Evolutionary conservation across 1,284 basidiomycete species (phyloP).

Genomic region (Irpex sp.): DNA sequence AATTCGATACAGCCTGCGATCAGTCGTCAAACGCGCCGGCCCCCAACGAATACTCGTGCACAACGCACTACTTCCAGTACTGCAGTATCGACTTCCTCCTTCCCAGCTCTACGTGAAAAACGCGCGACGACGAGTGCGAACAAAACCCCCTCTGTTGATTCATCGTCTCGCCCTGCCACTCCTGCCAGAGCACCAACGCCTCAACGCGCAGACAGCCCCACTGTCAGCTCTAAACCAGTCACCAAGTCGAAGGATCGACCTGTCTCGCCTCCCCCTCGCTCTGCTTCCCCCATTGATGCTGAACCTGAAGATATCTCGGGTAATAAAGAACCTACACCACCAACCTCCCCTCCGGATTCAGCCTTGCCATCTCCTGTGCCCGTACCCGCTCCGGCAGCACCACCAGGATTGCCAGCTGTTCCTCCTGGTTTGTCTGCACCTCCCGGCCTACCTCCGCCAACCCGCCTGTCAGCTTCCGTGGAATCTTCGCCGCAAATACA

Average conservation of each 20-base stretch:
- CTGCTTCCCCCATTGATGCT: slow-evolving; percentile 43
- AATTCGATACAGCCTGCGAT: slow-evolving; percentile 15
- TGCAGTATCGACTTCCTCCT: neutral
- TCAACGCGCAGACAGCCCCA: slow-evolving; percentile 29
- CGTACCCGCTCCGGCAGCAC: slow-evolving; percentile 35
- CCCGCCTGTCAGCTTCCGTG: slow-evolving; percentile 44
- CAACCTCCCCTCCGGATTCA: slow-evolving; percentile 13
- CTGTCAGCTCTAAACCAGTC: slow-evolving; percentile 33
- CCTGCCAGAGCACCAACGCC: slow-evolving; percentile 40
- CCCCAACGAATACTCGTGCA: slow-evolving; percentile 19
- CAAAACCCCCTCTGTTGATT: slow-evolving; percentile 48
- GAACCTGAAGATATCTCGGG: slow-evolving; percentile 31
- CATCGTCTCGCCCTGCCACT: slow-evolving; percentile 64
- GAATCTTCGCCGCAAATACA: slow-evolving; percentile 55
- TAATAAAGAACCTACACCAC: slow-evolving; percentile 24
- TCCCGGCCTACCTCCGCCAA: slow-evolving; percentile 57
- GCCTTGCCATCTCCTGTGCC: slow-evolving; percentile 24
- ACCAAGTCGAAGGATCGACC: slow-evolving; percentile 36
- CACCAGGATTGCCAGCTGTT: slow-evolving; percentile 42
- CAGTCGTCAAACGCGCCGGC: slow-evolving; percentile 24
- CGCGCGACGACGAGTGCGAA: slow-evolving; percentile 30
- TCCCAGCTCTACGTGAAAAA: slow-evolving; percentile 30
- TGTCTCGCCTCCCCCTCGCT: slow-evolving; percentile 36
- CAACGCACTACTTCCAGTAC: slow-evolving; percentile 25
- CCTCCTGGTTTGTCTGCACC: slow-evolving; percentile 43